Evolutionary conservation across 1,139 yeast species (phyloP), one percentile per base, ranked within the genome.

Genomic region (Yamadazyma triangularis): DNA sequence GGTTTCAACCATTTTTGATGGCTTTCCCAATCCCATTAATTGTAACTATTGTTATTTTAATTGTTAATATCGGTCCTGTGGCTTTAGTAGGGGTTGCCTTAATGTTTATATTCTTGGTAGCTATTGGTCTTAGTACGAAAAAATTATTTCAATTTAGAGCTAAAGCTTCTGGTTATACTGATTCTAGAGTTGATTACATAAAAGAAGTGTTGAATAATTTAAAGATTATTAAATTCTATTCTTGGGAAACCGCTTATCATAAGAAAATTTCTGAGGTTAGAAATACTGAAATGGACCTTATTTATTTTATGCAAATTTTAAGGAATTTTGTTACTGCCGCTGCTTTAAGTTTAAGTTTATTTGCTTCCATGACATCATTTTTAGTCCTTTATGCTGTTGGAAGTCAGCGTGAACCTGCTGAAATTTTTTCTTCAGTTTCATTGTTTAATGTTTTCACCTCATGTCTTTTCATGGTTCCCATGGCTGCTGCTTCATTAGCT

Each of bases 401-500:
- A 39, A 43, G 42, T 59, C 32, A 32, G 15, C 67, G 76, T 40
- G 65, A 67, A 36, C 79, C 95, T 2, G 91, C 88, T 4, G 62
- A 72, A 24, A 76, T 88, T 13, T 88, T 88, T 50, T 75, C 96
- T 0, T 81, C 95, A 70, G 89, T 1, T 67, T 85, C 36, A 86
- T 87, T 34, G 18, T 34, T 34, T 61, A 79, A 79, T 45, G 69
- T 75, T 18, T 61, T 73, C 41, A 47, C 75, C 4, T 60, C 56
- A 30, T 66, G 62, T 35, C 65, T 72, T 13, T 64, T 84, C 47
- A 59, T 85, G 47, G 59, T 85, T 30, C 96, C 95, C 16, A 60
- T 84, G 60, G 79, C 83, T 41, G 55, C 81, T 33, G 79, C 86
- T 18, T 58, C 77, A 34, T 79, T 77, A 37, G 70, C 79, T 2